Base-by-base conservation (phyloP, 73 alveolate species). In the Paraurostyla sp. region DNA sequence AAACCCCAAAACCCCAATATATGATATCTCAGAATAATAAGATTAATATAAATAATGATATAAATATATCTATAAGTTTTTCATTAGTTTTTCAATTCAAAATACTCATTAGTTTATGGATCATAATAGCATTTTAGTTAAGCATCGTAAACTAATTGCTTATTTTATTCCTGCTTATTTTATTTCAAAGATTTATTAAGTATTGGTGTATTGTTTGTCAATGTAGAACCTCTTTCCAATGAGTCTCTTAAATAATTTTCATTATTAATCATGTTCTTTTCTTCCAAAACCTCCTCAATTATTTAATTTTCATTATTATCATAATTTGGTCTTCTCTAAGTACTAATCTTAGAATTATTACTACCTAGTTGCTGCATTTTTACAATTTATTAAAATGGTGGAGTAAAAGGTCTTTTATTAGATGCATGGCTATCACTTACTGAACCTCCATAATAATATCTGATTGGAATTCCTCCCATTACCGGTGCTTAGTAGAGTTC, bases 1-100 rank as follows among this genome's bases (percentile, higher is more conserved):
- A n/a, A n/a, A n/a, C 86, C 86, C 86, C 86, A 71, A 71, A 71
- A 71, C 86, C 86, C 86, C 88, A 76, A 76, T 48, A 76, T 78
- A 75, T 78, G 80, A 76, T 48, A 54, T 18, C 85, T 52, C 85
- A 41, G 15, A 76, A 41, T 54, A 25, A 76, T 11, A 16, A 22
- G 20, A 29, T 41, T 76, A 20, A n/a, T 23, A 76, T 56, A 20
- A 6, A 29, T 11, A 22, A 23, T 48, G n/a, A 63, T 7, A 22
- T 22, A 22, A 11, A 63, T 11, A 22, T 22, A 46, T 15, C n/a
- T n/a, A n/a, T n/a, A n/a, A n/a, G n/a, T n/a, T n/a, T n/a, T n/a
- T n/a, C n/a, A n/a, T 56, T 38, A 56, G 29, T 76, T 76, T 22
- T 32, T 76, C 20, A 76, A 27, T 20, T 76, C 76, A 76, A 45